phyloP scores from a whole-genome alignment of 83 land plant species.

The Diphasiastrum complanatum region DNA sequence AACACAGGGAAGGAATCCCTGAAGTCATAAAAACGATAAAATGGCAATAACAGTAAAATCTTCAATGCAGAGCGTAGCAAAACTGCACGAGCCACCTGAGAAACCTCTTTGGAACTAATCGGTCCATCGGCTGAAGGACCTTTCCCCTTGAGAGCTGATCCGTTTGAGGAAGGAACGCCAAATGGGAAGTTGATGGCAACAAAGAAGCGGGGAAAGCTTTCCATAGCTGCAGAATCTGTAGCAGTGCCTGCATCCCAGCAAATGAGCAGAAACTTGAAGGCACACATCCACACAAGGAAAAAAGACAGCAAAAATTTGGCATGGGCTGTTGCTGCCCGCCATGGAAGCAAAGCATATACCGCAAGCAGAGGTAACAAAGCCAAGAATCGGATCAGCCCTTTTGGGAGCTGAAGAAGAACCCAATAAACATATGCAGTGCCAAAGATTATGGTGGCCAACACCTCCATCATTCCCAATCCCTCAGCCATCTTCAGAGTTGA shows the following conservation, averaged over 20 bases:
- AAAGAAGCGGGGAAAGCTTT: constrained; percentile 24
- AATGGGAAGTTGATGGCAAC: constrained; percentile 26
- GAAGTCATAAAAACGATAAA: background rate
- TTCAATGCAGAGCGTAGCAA: background rate
- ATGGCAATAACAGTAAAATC: background rate
- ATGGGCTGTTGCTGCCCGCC: constrained; percentile 9
- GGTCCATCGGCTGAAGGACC: background rate
- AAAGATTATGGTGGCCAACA: too few relatives aligned
- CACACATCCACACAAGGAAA: constrained; percentile 22
- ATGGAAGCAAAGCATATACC: background rate
- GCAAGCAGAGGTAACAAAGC: constrained; percentile 21
- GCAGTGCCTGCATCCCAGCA: constrained; percentile 27
- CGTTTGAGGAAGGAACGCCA: constrained; percentile 9
- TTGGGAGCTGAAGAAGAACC: too few relatives aligned
- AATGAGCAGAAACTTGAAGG: constrained; percentile 25
- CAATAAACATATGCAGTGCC: too few relatives aligned
- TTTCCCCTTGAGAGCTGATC: background rate
- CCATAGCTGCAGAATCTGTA: constrained; percentile 16
- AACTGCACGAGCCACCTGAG: too few relatives aligned
- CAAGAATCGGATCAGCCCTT: constrained; percentile 6
- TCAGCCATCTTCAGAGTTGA: too few relatives aligned
- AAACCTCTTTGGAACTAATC: too few relatives aligned
- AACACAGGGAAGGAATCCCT: background rate
- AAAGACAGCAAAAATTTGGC: constrained; percentile 11
- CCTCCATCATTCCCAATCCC: too few relatives aligned